phyloP scores from a whole-genome alignment of 371 early-diverging fungal species.

The Choanephora cucurbitarum region DNA sequence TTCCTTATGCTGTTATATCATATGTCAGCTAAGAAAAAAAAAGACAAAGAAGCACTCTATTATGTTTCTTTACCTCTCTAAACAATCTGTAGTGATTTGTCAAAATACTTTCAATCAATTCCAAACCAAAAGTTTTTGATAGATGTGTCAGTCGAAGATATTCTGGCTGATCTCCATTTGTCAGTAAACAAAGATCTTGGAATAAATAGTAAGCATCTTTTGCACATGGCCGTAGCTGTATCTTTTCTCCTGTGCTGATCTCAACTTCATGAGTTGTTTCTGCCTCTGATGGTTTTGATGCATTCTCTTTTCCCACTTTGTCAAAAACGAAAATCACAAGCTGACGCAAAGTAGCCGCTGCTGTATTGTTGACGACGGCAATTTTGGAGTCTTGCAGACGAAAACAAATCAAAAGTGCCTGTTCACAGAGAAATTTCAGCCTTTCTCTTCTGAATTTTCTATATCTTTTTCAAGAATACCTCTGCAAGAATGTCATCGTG shows the following conservation, averaged over 20 bases:
- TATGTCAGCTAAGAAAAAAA: neutral
- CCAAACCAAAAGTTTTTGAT: constrained; percentile 85
- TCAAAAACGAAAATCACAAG: constrained; percentile 94
- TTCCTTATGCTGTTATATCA: constrained; percentile 63
- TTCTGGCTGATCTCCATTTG: constrained; percentile 64
- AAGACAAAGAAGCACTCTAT: neutral
- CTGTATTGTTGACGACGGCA: constrained; percentile 91
- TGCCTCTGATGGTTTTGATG: constrained; percentile 25
- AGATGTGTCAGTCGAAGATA: constrained; percentile 69
- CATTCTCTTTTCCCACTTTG: constrained; percentile 77
- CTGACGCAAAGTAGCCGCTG: constrained; percentile 93
- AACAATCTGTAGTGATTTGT: constrained; percentile 78
- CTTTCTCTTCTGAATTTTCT: neutral
- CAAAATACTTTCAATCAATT: constrained; percentile 89
- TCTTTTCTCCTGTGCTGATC: constrained; percentile 40
- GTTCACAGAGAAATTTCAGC: neutral
- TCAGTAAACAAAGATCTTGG: constrained; percentile 80
- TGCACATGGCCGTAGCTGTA: constrained; percentile 58
- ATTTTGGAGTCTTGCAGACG: constrained; percentile 84
- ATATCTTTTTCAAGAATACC: constrained; percentile 39
- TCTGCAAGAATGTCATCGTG: constrained; percentile 84
- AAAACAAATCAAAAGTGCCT: constrained; percentile 89
- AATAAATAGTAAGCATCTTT: constrained; percentile 87
- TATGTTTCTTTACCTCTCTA: constrained; percentile 52
- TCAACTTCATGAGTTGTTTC: constrained; percentile 28